These are phyloP conservation scores for Phytophthora litchii DNA, from an alignment of 352 stramenopile species.

Conservation along the genomic window DNA sequence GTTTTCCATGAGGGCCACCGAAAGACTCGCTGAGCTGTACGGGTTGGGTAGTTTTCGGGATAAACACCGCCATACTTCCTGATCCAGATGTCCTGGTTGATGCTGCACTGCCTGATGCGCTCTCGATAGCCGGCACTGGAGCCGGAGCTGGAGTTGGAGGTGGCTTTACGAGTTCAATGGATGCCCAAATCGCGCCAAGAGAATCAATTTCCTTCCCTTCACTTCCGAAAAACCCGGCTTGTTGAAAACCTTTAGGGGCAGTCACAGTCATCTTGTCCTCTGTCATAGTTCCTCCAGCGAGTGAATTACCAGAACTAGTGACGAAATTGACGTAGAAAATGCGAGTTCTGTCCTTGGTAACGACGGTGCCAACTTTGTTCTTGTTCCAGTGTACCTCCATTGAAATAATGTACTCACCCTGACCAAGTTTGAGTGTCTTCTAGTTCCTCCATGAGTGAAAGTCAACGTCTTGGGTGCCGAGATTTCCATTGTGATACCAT, in stretches of 20 bases:
- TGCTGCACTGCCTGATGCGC: neutral
- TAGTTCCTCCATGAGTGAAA: neutral
- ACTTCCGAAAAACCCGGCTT: conserved; percentile 2
- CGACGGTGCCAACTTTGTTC: neutral
- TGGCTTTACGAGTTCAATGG: neutral
- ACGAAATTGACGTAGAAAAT: conserved; percentile 2
- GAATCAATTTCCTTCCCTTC: conserved; percentile 7
- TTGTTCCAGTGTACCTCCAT: neutral
- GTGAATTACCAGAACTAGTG: neutral
- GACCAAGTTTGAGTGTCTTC: neutral
- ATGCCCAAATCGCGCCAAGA: neutral
- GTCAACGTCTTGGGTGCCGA: neutral
- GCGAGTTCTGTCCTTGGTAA: neutral
- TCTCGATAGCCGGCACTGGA: neutral
- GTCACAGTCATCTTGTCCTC: conserved; percentile 1
- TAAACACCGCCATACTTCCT: conserved; percentile 6
- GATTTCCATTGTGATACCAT: neutral
- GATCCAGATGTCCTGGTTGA: neutral
- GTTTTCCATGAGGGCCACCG: conserved; percentile 7
- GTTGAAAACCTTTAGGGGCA: conserved; percentile 12
- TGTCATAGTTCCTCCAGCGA: neutral
- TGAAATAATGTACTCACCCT: conserved; percentile 1
- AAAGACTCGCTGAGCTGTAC: conserved; percentile 10
- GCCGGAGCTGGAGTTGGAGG: neutral
- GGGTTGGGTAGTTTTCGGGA: conserved; percentile 1